Evolutionary conservation across 306 rosid species (phyloP).

Genomic region (Acacia confusa): DNA sequence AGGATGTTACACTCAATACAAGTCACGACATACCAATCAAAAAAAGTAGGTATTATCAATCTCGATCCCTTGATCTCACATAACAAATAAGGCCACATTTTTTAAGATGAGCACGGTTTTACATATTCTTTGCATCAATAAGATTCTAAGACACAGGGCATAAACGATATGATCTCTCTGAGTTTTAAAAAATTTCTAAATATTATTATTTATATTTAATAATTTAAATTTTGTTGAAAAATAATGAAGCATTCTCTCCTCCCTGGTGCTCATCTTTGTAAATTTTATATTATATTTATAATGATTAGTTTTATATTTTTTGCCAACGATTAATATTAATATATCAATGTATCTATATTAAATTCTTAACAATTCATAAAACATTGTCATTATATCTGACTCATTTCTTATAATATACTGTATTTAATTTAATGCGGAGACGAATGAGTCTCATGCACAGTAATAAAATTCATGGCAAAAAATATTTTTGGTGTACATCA

Average conservation of each 20-base stretch:
- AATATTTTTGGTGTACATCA: too few species aligned
- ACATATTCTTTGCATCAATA: neutral
- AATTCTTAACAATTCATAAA: neutral
- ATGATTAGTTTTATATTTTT: neutral
- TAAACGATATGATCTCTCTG: neutral
- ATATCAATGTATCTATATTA: neutral
- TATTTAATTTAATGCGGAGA: too few species aligned
- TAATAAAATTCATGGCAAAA: neutral
- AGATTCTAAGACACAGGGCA: too few species aligned
- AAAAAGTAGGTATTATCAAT: too few species aligned
- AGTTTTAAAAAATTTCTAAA: neutral
- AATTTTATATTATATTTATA: too few species aligned
- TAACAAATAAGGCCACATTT: too few species aligned
- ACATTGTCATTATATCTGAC: neutral
- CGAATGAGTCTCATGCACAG: neutral
- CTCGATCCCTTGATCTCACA: too few species aligned
- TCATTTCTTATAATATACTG: neutral
- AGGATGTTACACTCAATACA: too few species aligned
- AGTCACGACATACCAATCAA: too few species aligned
- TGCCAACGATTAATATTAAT: neutral
- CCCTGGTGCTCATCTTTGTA: neutral
- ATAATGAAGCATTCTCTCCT: neutral
- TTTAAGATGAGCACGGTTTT: neutral
- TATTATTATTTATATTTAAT: too few species aligned
- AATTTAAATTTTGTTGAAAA: too few species aligned